Evolutionary conservation across 345 rosid species (phyloP), one percentile per base, ranked within the genome.

Genomic region (Excoecaria agallocha): DNA sequence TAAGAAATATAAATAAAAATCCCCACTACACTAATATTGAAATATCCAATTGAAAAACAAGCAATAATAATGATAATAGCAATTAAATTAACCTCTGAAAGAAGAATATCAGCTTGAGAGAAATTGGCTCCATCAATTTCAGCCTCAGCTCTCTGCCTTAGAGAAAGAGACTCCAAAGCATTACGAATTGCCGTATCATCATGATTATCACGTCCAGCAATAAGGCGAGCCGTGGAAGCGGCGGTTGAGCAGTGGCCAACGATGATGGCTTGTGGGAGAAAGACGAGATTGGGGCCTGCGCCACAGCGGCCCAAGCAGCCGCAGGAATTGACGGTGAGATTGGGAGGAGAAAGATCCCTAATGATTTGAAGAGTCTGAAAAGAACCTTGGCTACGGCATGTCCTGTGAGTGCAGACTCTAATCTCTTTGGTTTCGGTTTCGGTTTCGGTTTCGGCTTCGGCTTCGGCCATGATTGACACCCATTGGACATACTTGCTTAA

Each of bases 221-320:
- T 30, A 52, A 91, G 63, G 63, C 87, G 88, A 6, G 93, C 90
- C 24, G 96, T 93, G 64, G 84, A 77, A 15, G 92, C 84, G 15
- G 93, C 84, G 3, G 98, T 94, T 74, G 85, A 86, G 72, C 96
- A 90, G 77, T 92, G 96, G 17, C 86, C 76, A 35, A 90, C 76
- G 67, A 89, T 30, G 74, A 86, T 71, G 51, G 89, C 97, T 58
- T 82, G 80, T 25, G 98, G 97, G 9, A 94, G 86, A 66, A 89
- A 75, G 61, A 76, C 92, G 73, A 90, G 81, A 83, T 94, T 94
- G 20, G 98, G 97, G 25, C 98, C 98, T 9, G 94, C 76, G 55
- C 97, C 96, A 79, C 97, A 94, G 3, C 91, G 87, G 76, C 97
- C 97, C 62, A 92, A 81, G 83, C 97, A 94, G 25, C 84, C 94